Conservation (phyloP, 2,329 filamentous ascomycete species). For the Clonostachys chloroleuca region DNA sequence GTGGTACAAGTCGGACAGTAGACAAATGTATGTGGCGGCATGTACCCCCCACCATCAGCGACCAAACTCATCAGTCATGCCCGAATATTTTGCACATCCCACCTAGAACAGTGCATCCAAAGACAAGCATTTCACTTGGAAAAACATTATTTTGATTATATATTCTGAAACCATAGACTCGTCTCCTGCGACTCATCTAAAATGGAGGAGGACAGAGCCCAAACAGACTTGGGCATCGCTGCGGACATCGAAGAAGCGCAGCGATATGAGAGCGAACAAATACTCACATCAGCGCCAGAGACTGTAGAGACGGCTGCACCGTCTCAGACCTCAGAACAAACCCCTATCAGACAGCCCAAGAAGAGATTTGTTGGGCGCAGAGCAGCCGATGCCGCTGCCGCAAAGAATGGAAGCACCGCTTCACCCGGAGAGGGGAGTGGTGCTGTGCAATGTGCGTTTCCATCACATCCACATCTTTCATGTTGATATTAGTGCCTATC, state of each 20-base stretch:
- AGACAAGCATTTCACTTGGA: too few species aligned
- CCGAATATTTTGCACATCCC: too few species aligned
- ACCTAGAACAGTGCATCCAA: too few species aligned
- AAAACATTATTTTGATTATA: too few species aligned
- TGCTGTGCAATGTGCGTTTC: conserved; percentile 45
- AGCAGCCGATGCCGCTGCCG: conserved; percentile 57
- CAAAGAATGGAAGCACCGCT: conserved; percentile 26
- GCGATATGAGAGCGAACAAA: conserved; percentile 21
- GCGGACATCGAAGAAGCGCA: conserved; percentile 55
- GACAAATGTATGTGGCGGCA: too few species aligned
- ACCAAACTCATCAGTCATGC: too few species aligned
- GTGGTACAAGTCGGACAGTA: too few species aligned
- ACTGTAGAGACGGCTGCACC: conserved; percentile 3
- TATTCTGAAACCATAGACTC: too few species aligned
- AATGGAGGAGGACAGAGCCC: conserved; percentile 75
- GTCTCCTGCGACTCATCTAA: background rate
- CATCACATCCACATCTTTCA: background rate
- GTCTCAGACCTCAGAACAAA: background rate
- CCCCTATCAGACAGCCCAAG: conserved; percentile 66
- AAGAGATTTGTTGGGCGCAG: conserved; percentile 87
- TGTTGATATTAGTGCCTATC: background rate
- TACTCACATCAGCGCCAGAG: background rate
- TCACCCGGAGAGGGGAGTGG: conserved; percentile 16
- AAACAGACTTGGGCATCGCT: conserved; percentile 66
- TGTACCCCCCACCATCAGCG: too few species aligned